Percentiles rank a stretch among this genome's conserved stretches.
phyloP scores from a whole-genome alignment of 345 rosid species.

The Brassica juncea region DNA sequence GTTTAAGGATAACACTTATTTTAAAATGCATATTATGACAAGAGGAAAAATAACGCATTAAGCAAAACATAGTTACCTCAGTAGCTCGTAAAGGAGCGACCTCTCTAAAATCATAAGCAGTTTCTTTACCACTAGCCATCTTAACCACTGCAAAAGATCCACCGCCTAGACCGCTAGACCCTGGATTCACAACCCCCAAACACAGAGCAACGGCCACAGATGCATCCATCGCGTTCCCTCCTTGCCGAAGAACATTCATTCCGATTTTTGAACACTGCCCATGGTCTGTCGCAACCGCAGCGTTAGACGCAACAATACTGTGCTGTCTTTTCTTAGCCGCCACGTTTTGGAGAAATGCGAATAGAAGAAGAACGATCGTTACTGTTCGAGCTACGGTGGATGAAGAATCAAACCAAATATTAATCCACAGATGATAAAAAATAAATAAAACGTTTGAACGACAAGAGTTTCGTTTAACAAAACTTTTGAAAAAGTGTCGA shows the following conservation, averaged over 20 bases:
- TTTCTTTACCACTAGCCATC: background rate
- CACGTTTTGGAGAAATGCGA: background rate
- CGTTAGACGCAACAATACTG: background rate
- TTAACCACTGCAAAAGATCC: background rate
- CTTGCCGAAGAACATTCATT: background rate
- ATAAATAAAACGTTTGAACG: background rate
- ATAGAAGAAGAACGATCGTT: background rate
- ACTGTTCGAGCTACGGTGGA: background rate
- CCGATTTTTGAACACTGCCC: background rate
- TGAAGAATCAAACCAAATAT: background rate
- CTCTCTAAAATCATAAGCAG: background rate
- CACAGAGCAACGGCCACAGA: background rate
- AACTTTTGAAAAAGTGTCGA: background rate
- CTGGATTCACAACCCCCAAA: background rate
- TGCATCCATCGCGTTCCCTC: background rate
- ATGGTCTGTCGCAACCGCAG: background rate
- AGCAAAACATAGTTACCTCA: background rate
- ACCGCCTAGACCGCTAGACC: constrained; percentile 1
- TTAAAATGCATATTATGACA: background rate
- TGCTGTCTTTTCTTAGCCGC: background rate
- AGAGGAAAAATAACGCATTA: background rate
- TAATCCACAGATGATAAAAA: background rate
- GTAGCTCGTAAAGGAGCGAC: background rate
- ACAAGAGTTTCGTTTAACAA: background rate
- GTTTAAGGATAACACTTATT: background rate